Evolutionary conservation across 2,329 filamentous ascomycete genomes (phyloP).

Genomic region (Aspergillus sp.): DNA sequence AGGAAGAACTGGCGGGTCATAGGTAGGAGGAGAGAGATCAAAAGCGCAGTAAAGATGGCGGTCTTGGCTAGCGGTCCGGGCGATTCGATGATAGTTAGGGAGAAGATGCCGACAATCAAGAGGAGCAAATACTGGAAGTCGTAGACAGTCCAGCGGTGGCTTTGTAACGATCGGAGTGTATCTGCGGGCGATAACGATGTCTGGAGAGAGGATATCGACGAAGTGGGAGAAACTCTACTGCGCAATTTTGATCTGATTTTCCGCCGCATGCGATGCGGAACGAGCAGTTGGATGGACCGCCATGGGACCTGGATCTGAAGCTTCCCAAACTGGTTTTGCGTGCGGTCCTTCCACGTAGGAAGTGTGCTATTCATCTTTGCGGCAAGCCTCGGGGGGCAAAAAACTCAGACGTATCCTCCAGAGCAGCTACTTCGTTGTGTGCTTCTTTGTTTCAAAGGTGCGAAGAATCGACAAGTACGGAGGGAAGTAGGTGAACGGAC

Average conservation of each 20-base stretch:
- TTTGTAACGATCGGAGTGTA: slow-evolving; percentile 74
- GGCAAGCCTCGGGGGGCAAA: slow-evolving; percentile 28
- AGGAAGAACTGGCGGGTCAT: slow-evolving; percentile 89
- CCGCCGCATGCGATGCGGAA: slow-evolving; percentile 69
- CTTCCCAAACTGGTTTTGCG: slow-evolving; percentile 49
- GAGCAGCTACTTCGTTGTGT: slow-evolving; percentile 10
- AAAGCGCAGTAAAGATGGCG: slow-evolving; percentile 67
- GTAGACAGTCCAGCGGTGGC: slow-evolving; percentile 78
- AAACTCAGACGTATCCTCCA: slow-evolving; percentile 13
- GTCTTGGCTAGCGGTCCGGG: slow-evolving; percentile 81
- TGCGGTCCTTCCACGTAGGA: slow-evolving; percentile 53
- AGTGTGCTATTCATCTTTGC: slow-evolving; percentile 42
- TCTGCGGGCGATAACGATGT: slow-evolving; percentile 81
- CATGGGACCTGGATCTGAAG: slow-evolving; percentile 53
- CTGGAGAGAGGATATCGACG: slow-evolving; percentile 75
- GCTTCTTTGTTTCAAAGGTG: slow-evolving; percentile 9
- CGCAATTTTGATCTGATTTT: slow-evolving; percentile 72
- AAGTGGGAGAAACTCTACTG: slow-evolving; percentile 67
- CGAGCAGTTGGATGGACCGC: slow-evolving; percentile 54
- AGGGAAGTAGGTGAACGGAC: slow-evolving; percentile 3
- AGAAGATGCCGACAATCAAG: slow-evolving; percentile 77
- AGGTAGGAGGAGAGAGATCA: slow-evolving; percentile 76
- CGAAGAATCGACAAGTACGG: background rate
- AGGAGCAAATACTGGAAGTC: slow-evolving; percentile 85
- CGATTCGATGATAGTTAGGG: slow-evolving; percentile 76